Base-by-base conservation (phyloP, 345 rosid species). In the Heritiera fomes region DNA sequence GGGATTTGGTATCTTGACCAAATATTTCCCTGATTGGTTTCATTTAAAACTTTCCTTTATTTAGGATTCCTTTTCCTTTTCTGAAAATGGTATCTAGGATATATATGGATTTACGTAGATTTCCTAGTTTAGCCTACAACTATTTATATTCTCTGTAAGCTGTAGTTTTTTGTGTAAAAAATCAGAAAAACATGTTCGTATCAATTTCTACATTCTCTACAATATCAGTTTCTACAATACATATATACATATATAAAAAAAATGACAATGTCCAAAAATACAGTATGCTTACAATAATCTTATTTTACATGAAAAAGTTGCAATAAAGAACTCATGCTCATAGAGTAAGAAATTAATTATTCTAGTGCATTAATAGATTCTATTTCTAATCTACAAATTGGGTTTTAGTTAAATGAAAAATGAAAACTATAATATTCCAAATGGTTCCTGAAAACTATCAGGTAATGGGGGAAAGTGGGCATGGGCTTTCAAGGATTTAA, bases 191-290 rank as follows among this genome's bases (percentile, higher is more conserved):
- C 28, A 23, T 23, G 0, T 23, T 23, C 28, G 28, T 23, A 23
- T 23, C 28, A 23, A 23, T 23, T 23, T 23, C 28, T 23, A 23
- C 28, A 23, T 23, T 23, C 28, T 23, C 28, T 23, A 23, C 28
- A 23, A 23, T 23, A 23, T 23, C 28, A 23, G 28, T 23, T 23
- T 23, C 28, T 23, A 23, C 28, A 23, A 23, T 41, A 41, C 4
- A 41, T 41, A 41, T 5, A 41, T 5, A 41, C 43, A 55, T 14
- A 13, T 23, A 46, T 69, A 6, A 11, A 1, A 8, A 41, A 41
- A 67, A 15, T 63, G 50, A 67, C 45, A 67, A 67, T 41, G 71
- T 32, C 49, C n/a, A 67, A 67, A 43, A 9, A 30, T 41, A 63
- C 1, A 34, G 18, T 34, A 18, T 41, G 13, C 49, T 66, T 41